Percentiles rank a stretch among this genome's conserved stretches.
Evolutionary conservation across 345 rosid genomes (phyloP).

Genomic region (Noccaea bulbosa): DNA sequence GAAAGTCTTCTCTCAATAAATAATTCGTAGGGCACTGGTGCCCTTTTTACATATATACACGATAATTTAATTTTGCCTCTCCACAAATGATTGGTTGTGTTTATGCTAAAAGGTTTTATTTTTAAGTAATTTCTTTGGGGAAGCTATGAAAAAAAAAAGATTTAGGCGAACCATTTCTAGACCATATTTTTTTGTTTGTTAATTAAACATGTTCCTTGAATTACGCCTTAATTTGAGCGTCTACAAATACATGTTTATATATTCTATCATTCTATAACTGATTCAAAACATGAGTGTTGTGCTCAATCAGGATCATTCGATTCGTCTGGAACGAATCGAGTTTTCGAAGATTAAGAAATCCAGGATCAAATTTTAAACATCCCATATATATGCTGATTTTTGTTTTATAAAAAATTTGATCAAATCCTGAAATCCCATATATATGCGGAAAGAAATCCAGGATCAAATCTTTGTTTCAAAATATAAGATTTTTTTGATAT

Average conservation of each 20-base stretch:
- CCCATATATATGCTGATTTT: no score
- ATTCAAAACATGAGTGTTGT: neutral
- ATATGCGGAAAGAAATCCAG: no score
- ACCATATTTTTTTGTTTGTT: constrained; percentile 9
- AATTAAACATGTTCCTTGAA: constrained; percentile 39
- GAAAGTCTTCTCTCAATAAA: constrained; percentile 35
- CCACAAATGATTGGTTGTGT: constrained; percentile 24
- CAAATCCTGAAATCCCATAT: no score
- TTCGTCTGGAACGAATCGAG: neutral
- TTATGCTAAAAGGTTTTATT: constrained; percentile 11
- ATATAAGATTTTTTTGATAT: no score
- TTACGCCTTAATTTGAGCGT: constrained; percentile 62
- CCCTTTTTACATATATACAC: neutral
- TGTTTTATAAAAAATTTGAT: no score
- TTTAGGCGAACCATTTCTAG: neutral
- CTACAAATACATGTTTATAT: neutral
- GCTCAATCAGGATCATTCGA: neutral
- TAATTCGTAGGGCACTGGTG: constrained; percentile 21
- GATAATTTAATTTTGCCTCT: neutral
- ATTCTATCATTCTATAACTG: neutral
- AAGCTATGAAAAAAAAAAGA: neutral
- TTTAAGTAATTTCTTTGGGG: neutral
- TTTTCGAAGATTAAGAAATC: neutral
- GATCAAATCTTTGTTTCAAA: no score
- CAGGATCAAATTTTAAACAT: neutral